Evolutionary conservation across 2,329 filamentous ascomycete genomes (phyloP), one percentile per base, ranked within the genome.

Genomic region (Orbilia quercus): DNA sequence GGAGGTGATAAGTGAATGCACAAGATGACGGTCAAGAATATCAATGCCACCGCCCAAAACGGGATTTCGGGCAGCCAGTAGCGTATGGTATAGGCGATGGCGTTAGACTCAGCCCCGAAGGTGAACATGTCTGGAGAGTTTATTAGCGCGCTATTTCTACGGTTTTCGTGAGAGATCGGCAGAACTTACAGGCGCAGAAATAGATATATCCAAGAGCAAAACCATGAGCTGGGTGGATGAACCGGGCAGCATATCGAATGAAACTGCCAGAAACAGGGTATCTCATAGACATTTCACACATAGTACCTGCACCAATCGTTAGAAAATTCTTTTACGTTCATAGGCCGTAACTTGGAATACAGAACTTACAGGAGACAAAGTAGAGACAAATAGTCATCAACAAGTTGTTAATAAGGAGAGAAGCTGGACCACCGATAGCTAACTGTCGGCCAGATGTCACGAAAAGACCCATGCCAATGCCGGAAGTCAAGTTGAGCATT

Each of bases 401-500:
- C 83, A 83, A 25, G 34, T 72, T 72, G 45, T 72, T 72, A 45
- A 88, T 83, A 9, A 89, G 80, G 76, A 87, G 83, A 2, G 85
- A 86, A 0, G 84, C 86, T 2, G 87, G 87, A 0, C 87, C 87
- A 28, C 85, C 87, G 0, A 83, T 87, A 0, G 85, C 83, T 40
- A 89, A 79, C 2, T 86, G 84, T 77, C 85, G 86, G 7, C 87
- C 87, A 0, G 86, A 87, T 28, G 87, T 87, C 4, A 89, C 81
- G 75, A 89, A 89, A 2, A 89, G 79, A 1, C 87, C 87, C 0
- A 87, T 88, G 7, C 85, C 85, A 50, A 87, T 87, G 0, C 84
- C 87, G 36, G 85, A 85, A 18, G 84, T 85, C 53, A 87, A 85
- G 45, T 87, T 88, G 73, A 89, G 88, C 86, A 89, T 89, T 80